These are phyloP conservation scores for Apiospora phragmitis DNA, from an alignment of 2,329 filamentous ascomycete genomes.

Conservation along the genomic window DNA sequence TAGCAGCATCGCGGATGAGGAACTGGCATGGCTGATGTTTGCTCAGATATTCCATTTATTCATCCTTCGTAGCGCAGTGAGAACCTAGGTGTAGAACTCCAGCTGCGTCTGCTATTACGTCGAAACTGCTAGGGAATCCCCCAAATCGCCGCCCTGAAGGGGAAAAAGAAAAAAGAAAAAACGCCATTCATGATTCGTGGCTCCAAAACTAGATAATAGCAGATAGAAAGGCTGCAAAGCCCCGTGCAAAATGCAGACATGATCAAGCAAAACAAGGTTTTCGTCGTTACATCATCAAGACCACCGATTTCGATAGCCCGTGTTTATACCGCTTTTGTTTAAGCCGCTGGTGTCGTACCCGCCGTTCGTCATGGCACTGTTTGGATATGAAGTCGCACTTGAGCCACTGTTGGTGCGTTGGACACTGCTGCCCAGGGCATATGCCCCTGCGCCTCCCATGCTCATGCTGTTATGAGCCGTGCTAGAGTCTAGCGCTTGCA, in stretches of 20 bases:
- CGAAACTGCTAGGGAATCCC: neutral
- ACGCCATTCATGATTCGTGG: constrained; percentile 8
- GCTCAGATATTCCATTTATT: constrained; percentile 4
- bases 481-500: constrained; percentile 26
- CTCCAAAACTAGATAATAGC: neutral
- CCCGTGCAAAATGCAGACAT: neutral
- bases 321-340: constrained; percentile 7
- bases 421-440: constrained; percentile 26
- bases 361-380: constrained; percentile 10
- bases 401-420: constrained; percentile 26
- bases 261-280: neutral
- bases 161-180: neutral
- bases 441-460: constrained; percentile 25
- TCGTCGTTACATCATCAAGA: constrained; percentile 11
- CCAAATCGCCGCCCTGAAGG: neutral
- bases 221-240: neutral
- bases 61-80: constrained; percentile 1
- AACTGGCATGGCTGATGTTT: neutral
- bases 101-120: constrained; percentile 3
- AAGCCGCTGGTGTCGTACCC: constrained; percentile 8
- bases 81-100: neutral
- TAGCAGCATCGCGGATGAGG: neutral
- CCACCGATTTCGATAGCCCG: constrained; percentile 10
- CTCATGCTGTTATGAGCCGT: constrained; percentile 25
- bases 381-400: constrained; percentile 20